Evolutionary conservation across 2,329 filamentous ascomycete species (phyloP), one percentile per base, ranked within the genome.

Genomic region (Aspergillus clavatus): DNA sequence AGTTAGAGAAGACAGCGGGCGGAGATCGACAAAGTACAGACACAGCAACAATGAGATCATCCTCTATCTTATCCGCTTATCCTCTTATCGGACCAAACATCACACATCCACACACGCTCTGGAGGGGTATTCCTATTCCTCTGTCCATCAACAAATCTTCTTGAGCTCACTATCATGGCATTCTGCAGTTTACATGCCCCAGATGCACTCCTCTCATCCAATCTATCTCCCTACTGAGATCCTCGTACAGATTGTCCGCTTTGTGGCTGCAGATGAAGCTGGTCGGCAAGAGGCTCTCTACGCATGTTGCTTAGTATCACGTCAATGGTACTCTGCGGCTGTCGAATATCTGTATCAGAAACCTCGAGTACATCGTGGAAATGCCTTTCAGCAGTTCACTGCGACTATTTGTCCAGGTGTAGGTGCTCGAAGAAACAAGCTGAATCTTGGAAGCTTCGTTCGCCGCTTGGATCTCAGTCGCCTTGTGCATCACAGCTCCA

Each of bases 401-500:
- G 63, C 66, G 21, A 76, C 78, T 0, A 70, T 83, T 33, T 79
- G 75, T 47, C 78, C 79, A 1, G 73, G 61, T 5, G 40, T 63
- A 24, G 59, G 59, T 5, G 69, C 75, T 22, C 72, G 72, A 24
- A 72, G 71, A 44, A 73, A 70, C 40, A 72, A 73, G 11, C 53
- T 76, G 31, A 60, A 66, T 29, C 54, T 74, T 16, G 73, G 75
- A 0, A 63, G 63, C n/a, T 61, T 80, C 36, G 75, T 84, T 11
- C 72, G 71, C 27, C 58, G 64, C 8, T 66, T 84, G 28, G 70
- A 82, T 54, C 69, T 84, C 61, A 69, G 71, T 8, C 53, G 61
- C 31, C 72, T 84, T 12, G 78, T 82, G 2, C 79, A 83, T 53
- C 76, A 82, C 53, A 77, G 77, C 48, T 76, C 71, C 45, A 80